Evolutionary conservation across 306 rosid genomes (phyloP).

Genomic region (Gastrolobium villosum): DNA sequence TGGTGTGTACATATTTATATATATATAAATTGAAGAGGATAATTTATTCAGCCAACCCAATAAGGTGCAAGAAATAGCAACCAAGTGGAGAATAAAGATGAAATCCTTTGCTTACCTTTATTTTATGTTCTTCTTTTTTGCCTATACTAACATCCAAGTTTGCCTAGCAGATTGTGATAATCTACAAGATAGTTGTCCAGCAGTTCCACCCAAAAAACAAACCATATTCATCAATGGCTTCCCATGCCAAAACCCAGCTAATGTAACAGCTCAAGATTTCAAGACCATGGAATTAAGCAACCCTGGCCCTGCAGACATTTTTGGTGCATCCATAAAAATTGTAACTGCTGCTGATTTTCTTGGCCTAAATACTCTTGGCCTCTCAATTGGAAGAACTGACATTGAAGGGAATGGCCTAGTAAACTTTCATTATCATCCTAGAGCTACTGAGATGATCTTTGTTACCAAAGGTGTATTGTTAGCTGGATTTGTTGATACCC

Average conservation of each 20-base stretch:
- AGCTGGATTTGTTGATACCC: constrained; percentile 79
- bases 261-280: constrained; percentile 69
- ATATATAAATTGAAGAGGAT: constrained; percentile 37
- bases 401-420: constrained; percentile 61
- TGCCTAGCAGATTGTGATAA: constrained; percentile 62
- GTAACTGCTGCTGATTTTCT: constrained; percentile 68
- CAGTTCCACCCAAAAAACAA: constrained; percentile 55
- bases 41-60: constrained; percentile 29
- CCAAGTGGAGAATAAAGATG: constrained; percentile 58
- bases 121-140: constrained; percentile 44
- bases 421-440: constrained; percentile 73
- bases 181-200: constrained; percentile 76
- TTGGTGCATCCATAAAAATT: constrained; percentile 58
- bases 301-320: constrained; percentile 50
- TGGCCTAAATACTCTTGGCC: constrained; percentile 82
- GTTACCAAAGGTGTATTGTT: constrained; percentile 64
- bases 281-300: constrained; percentile 54
- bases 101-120: constrained; percentile 31
- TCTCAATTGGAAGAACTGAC: constrained; percentile 78
- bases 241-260: constrained; percentile 74
- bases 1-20: background rate
- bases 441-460: constrained; percentile 81
- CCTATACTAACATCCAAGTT: constrained; percentile 44
- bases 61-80: constrained; percentile 32
- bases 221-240: constrained; percentile 80